These are phyloP conservation scores for Phytophthora megakarya DNA, from an alignment of 352 stramenopile species.

Conservation along the genomic window DNA sequence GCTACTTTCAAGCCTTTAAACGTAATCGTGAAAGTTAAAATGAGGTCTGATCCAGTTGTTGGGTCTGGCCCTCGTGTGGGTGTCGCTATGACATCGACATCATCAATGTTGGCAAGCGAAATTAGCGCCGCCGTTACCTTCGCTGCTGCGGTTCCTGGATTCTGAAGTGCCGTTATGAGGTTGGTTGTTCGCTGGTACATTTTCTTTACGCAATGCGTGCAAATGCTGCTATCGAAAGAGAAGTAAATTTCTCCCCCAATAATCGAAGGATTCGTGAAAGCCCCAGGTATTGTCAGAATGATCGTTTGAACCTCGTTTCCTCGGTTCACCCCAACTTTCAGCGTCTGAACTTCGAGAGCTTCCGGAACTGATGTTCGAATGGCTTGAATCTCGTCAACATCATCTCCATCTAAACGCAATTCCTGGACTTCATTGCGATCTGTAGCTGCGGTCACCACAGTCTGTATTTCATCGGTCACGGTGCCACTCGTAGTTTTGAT, in stretches of 20 bases:
- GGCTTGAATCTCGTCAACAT: conserved; percentile 93
- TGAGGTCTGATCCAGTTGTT: conserved; percentile 49
- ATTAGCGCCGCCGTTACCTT: conserved; percentile 40
- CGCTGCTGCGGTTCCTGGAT: conserved; percentile 10
- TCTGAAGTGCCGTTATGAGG: conserved; percentile 35
- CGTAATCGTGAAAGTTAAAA: conserved; percentile 80
- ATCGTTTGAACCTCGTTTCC: conserved; percentile 88
- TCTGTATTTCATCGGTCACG: conserved; percentile 92
- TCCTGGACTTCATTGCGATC: conserved; percentile 94
- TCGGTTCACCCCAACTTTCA: conserved; percentile 75
- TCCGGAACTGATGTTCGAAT: conserved; percentile 79
- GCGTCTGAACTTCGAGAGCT: conserved; percentile 86
- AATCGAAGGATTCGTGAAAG: conserved; percentile 46
- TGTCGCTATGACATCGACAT: conserved; percentile 45
- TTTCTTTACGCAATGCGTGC: conserved; percentile 76
- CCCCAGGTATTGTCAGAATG: conserved; percentile 71
- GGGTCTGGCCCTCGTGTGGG: no score
- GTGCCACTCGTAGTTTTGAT: conserved; percentile 71
- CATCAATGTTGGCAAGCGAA: conserved; percentile 63
- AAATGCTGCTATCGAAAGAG: conserved; percentile 65
- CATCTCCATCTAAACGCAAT: conserved; percentile 75
- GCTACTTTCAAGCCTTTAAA: conserved; percentile 84
- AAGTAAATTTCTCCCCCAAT: conserved; percentile 59
- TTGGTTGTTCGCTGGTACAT: conserved; percentile 51
- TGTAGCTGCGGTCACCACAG: conserved; percentile 88